These are phyloP conservation scores for Tetrapisispora iriomotensis DNA, from an alignment of 805 yeast species.

Conservation along the genomic window DNA sequence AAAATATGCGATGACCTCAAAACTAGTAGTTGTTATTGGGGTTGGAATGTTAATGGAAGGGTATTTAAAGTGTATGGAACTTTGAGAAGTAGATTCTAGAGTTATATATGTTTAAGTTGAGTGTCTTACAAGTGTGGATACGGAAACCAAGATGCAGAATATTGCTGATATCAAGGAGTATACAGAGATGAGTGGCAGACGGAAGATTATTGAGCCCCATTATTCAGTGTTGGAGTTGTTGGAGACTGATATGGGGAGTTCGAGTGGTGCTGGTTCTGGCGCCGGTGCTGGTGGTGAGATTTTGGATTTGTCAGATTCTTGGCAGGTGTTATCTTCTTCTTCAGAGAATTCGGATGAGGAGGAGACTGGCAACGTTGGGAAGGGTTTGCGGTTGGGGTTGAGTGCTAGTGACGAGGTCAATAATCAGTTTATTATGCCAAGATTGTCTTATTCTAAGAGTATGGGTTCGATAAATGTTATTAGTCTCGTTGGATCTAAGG, in stretches of 20 bases:
- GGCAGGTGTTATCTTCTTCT: conserved; percentile 25
- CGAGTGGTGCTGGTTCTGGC: background rate
- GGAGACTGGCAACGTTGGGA: too few species aligned
- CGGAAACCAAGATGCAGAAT: too few species aligned
- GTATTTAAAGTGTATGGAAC: too few species aligned
- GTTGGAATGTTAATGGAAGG: too few species aligned
- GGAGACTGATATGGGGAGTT: conserved; percentile 4
- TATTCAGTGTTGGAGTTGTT: conserved; percentile 22
- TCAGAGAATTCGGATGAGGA: conserved; percentile 29
- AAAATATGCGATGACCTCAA: too few species aligned
- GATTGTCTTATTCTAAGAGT: conserved; percentile 11
- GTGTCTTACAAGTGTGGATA: too few species aligned
- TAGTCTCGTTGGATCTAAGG: background rate
- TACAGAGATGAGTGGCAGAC: conserved; percentile 3
- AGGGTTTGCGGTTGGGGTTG: too few species aligned
- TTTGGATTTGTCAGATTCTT: conserved; percentile 21
- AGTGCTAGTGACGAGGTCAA: too few species aligned
- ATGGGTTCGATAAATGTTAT: background rate
- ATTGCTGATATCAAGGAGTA: too few species aligned
- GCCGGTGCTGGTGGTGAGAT: background rate
- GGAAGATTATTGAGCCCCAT: conserved; percentile 25
- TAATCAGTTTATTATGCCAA: conserved; percentile 29
- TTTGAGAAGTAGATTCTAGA: too few species aligned
- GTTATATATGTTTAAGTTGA: too few species aligned
- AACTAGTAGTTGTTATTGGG: too few species aligned